Base-by-base conservation (phyloP, 169 alveolate genomes). In the Miamiensis avidus region DNA sequence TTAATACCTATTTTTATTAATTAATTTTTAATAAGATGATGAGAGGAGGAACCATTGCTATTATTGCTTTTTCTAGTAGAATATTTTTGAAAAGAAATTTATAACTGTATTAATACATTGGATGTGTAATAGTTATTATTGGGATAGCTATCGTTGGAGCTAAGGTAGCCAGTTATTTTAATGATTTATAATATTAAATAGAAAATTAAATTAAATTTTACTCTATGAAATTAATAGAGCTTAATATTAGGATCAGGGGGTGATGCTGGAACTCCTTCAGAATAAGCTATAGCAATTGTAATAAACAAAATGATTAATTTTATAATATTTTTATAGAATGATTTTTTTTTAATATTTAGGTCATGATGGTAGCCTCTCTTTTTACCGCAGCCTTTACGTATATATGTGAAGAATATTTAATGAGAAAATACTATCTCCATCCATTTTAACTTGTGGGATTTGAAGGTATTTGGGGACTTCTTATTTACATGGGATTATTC, bases 381-480 rank as follows among this genome's bases (percentile, higher is more conserved):
- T 82, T 72, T 27, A 69, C 81, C 32, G 29, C 31, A 65, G 86
- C 79, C 16, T 65, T 32, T n/a, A 29, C 69, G 31, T 82, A 82
- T 72, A 30, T 82, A 1, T 69, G 25, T 1, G 74, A 82, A 72
- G 86, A 82, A 31, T 65, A 69, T 31, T 29, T 72, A 72, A 65
- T 82, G 31, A 25, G 28, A 82, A n/a, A 72, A 69, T 69, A 69
- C n/a, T 31, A 82, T 69, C 31, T 29, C 31, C 79, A 82, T 69
- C 73, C 72, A 82, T 82, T 82, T 31, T 49, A 49, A 49, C 20
- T 49, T 11, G 69, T 49, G 4, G 69, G 69, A 49, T 49, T 4
- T 4, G 69, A 49, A 49, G 69, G 69, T 31, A 84, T 88, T 81
- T 92, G 95, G 95, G 95, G 95, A 30, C 87, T 92, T 29, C 29